Base-by-base conservation (phyloP, 106 monocot species). In the Dioscorea zingiberensis region DNA sequence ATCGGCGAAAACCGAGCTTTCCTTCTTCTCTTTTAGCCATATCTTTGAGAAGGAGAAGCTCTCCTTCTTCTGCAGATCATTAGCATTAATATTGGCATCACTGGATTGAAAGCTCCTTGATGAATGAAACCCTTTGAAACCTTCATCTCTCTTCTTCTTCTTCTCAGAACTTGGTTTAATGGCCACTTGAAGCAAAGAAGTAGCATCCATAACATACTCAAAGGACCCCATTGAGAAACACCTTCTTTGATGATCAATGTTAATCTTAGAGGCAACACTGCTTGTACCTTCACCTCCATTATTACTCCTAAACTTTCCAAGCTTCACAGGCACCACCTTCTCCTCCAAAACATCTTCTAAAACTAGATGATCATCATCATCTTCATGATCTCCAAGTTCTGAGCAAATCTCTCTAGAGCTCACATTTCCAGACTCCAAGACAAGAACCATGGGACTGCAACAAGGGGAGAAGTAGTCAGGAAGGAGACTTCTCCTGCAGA, bases 141-240 rank as follows among this genome's bases (percentile, higher is more conserved):
- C n/a, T 65, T 77, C 77, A 48, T 82, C 65, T 38, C 44, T 76
- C 72, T 44, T 6, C 7, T 60, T 60, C 26, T 74, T 86, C 74
- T 79, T 85, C 73, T 76, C 80, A n/a, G 78, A 62, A 38, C 38
- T 6, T 15, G 85, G 79, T 63, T 77, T 77, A 63, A 94, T 82
- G 2, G 89, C 59, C 22, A 89, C 93, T 27, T 76, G 69, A 60
- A 94, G 86, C 21, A 60, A 25, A 18, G 79, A 72, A 10, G 47
- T 56, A 47, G 85, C 84, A 25, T 89, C 84, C 86, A 94, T 81
- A 21, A 93, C 89, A 55, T 89, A 89, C 69, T 89, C 86, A 30
- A 78, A 81, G 1, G 83, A 81, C 2, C 89, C 86, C 93, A 89
- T 89, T 3, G 89, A 94, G 44, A 84, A 84, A 67, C 89, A 94